These are phyloP conservation scores for Zychaea mexicana DNA, from an alignment of 371 early-diverging fungal species.

Conservation along the genomic window DNA sequence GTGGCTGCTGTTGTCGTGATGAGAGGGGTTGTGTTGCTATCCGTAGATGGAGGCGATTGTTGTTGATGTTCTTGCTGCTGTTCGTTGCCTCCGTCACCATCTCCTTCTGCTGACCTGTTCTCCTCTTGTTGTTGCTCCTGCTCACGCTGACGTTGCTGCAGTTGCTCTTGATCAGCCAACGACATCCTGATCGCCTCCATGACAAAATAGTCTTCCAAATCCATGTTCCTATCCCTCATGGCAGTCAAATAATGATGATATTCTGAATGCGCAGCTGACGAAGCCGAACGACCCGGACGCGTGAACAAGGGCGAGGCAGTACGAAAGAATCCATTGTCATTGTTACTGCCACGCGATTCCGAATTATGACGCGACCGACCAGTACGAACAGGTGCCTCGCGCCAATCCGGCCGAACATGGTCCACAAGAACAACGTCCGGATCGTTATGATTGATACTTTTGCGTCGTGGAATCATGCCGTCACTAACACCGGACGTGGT, in stretches of 20 bases:
- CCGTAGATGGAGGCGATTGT: neutral
- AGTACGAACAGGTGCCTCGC: constrained; percentile 31
- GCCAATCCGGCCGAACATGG: constrained; percentile 79
- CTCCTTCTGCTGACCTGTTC: neutral
- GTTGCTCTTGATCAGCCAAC: constrained; percentile 56
- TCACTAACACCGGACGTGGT: constrained; percentile 43
- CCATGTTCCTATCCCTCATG: constrained; percentile 58
- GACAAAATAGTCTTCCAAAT: constrained; percentile 89
- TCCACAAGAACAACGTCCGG: constrained; percentile 78
- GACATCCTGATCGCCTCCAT: constrained; percentile 87
- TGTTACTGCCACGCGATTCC: constrained; percentile 35
- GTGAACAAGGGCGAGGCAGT: constrained; percentile 31
- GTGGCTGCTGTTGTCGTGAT: neutral
- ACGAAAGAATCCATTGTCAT: neutral
- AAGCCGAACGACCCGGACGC: constrained; percentile 42
- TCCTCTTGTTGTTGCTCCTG: neutral
- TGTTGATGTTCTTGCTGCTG: neutral
- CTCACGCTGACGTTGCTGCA: neutral
- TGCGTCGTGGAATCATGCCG: constrained; percentile 45
- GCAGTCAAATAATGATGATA: constrained; percentile 57
- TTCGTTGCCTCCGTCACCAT: neutral
- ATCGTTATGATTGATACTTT: constrained; percentile 59
- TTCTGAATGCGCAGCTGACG: constrained; percentile 48
- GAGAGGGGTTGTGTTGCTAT: neutral
- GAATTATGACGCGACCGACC: constrained; percentile 49